phyloP scores from a whole-genome alignment of 495 filamentous ascomycete genomes.

The Xylaria curta region DNA sequence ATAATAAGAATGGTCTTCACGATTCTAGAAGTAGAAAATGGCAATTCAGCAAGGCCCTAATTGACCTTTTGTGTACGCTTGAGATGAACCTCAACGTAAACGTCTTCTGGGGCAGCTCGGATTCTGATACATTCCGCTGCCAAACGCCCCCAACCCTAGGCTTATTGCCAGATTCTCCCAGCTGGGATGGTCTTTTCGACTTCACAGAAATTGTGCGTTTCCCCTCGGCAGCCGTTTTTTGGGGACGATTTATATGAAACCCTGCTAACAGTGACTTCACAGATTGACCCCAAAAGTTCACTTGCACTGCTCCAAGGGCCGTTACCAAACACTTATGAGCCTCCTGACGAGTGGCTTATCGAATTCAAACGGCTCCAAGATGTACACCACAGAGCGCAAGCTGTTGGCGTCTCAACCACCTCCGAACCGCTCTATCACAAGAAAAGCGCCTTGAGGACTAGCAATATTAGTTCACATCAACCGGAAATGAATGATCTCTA shows the following conservation, averaged over 20 bases:
- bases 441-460: background rate
- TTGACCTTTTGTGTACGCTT: background rate
- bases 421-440: background rate
- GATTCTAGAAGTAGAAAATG: background rate
- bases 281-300: constrained; percentile 6
- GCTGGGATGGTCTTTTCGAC: constrained; percentile 10
- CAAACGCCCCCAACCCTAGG: background rate
- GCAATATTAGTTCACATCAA: background rate
- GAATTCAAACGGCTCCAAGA: constrained; percentile 1
- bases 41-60: background rate
- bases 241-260: background rate
- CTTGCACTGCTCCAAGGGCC: background rate
- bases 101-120: constrained; percentile 1
- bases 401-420: background rate
- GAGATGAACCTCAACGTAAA: background rate
- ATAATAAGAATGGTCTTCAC: background rate
- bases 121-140: background rate
- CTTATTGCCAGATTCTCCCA: background rate
- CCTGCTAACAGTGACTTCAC: background rate
- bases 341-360: constrained; percentile 1
- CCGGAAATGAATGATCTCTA: background rate
- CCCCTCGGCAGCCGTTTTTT: background rate
- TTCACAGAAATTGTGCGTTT: constrained; percentile 10
- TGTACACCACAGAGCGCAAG: background rate
- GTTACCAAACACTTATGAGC: background rate